Percentiles rank a stretch among this genome's conserved stretches.
phyloP scores from a whole-genome alignment of 441 rosid genomes.

The Lepidium campestre region DNA sequence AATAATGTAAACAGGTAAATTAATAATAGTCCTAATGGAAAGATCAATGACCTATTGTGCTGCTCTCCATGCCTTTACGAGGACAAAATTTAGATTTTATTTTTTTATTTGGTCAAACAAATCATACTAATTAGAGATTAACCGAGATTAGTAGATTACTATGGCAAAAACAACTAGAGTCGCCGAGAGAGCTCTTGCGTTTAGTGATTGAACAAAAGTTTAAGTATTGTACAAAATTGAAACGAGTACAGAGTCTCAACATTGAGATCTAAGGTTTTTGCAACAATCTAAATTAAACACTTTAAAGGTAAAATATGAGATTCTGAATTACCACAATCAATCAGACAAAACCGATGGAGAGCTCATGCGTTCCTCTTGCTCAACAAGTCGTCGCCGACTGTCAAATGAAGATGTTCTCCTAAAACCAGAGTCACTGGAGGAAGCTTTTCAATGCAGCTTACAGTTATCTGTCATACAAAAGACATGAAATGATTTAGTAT shows the following conservation, averaged over 20 bases:
- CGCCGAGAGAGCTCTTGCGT: too few relatives aligned
- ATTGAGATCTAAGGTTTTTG: not conserved
- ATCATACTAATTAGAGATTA: too few relatives aligned
- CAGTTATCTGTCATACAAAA: slow-evolving; percentile 41
- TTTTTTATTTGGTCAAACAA: too few relatives aligned
- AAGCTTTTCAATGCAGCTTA: slow-evolving; percentile 55
- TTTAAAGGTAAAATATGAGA: not conserved
- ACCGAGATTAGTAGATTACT: too few relatives aligned
- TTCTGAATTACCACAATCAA: not conserved
- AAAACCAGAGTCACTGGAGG: slow-evolving; percentile 45
- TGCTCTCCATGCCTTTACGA: too few relatives aligned
- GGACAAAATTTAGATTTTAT: too few relatives aligned
- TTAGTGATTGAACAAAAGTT: not conserved
- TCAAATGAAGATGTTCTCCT: slow-evolving; percentile 62
- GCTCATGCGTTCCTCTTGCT: slow-evolving; percentile 14
- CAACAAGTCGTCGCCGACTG: slow-evolving; percentile 44
- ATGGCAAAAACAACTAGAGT: too few relatives aligned
- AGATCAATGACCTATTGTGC: too few relatives aligned
- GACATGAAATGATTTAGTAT: not conserved
- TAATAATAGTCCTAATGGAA: too few relatives aligned
- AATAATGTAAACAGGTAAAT: too few relatives aligned
- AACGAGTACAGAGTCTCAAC: not conserved
- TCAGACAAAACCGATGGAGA: not conserved
- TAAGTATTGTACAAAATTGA: not conserved
- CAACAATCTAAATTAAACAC: not conserved